Evolutionary conservation across 331 rosid species (phyloP).

Genomic region (Ulmus americana): DNA sequence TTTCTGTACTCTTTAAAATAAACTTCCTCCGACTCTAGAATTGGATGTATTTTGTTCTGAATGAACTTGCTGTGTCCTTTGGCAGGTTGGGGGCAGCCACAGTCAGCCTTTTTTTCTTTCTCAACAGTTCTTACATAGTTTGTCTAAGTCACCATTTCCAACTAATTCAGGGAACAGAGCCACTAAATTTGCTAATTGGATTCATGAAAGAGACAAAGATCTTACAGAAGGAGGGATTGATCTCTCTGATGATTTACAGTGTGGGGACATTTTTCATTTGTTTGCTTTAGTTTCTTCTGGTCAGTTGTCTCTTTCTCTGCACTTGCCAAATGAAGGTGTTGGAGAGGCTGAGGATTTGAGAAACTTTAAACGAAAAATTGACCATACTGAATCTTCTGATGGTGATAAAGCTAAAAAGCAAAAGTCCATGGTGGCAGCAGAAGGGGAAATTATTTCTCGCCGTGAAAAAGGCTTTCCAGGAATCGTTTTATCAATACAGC

Average conservation of each 20-base stretch:
- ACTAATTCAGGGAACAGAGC: conserved; percentile 64
- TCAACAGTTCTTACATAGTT: conserved; percentile 59
- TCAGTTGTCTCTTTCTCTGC: conserved; percentile 61
- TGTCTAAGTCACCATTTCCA: conserved; percentile 82
- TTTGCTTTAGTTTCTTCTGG: conserved; percentile 71
- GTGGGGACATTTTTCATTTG: conserved; percentile 77
- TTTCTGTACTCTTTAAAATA: not conserved
- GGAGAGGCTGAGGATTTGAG: conserved; percentile 87
- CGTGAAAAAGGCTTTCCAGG: conserved; percentile 97
- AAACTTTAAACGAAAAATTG: conserved; percentile 62
- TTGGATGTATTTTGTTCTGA: not conserved
- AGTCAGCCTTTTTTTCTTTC: conserved; percentile 70
- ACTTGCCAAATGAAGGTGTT: conserved; percentile 75
- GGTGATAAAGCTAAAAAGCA: conserved; percentile 48
- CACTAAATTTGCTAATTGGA: conserved; percentile 56
- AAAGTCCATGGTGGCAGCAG: conserved; percentile 49
- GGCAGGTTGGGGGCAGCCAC: conserved; percentile 70
- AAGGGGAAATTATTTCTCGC: conserved; percentile 90
- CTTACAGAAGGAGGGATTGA: conserved; percentile 48
- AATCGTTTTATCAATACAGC: conserved; percentile 43
- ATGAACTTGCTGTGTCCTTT: conserved; percentile 17
- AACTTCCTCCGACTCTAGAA: not conserved
- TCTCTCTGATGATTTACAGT: conserved; percentile 69
- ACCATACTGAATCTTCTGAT: conserved; percentile 41
- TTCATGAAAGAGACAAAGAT: conserved; percentile 53